Conservation (phyloP, 2,329 filamentous ascomycete genomes). For the Fusarium sterilihyphosum region DNA sequence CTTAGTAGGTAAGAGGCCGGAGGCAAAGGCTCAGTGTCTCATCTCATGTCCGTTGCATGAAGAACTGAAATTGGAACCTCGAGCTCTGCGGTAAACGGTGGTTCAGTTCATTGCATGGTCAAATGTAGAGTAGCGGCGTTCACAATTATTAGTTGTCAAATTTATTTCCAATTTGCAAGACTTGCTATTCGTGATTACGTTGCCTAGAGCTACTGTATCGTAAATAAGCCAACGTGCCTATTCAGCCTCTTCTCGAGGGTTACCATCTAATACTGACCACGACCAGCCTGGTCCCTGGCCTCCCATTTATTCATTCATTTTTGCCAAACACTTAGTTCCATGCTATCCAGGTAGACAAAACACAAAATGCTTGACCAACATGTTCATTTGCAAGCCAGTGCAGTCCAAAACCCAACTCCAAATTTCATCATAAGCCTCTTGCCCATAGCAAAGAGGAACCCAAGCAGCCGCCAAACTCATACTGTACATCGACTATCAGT, state of each 20-base stretch:
- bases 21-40: background rate
- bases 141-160: background rate
- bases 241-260: slow-evolving; percentile 28
- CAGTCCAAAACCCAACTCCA: slow-evolving; percentile 44
- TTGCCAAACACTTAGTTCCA: slow-evolving; percentile 31
- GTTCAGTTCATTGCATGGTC: background rate
- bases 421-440: slow-evolving; percentile 41
- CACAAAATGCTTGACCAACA: slow-evolving; percentile 35
- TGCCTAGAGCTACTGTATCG: slow-evolving; percentile 34
- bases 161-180: slow-evolving; percentile 11
- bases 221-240: slow-evolving; percentile 27
- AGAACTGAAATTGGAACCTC: background rate
- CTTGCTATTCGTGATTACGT: slow-evolving; percentile 35
- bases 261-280: slow-evolving; percentile 40
- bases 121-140: background rate
- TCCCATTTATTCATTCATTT: slow-evolving; percentile 36
- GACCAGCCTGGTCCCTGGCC: slow-evolving; percentile 36
- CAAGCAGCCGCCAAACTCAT: slow-evolving; percentile 29
- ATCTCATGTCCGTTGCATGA: background rate
- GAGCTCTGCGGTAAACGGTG: background rate
- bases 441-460: slow-evolving; percentile 32
- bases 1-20: background rate
- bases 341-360: slow-evolving; percentile 40
- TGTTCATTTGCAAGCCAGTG: slow-evolving; percentile 38
- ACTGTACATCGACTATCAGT: slow-evolving; percentile 31